Evolutionary conservation across 2,329 filamentous ascomycete genomes (phyloP).

Genomic region (Paracoccidioides lutzii): DNA sequence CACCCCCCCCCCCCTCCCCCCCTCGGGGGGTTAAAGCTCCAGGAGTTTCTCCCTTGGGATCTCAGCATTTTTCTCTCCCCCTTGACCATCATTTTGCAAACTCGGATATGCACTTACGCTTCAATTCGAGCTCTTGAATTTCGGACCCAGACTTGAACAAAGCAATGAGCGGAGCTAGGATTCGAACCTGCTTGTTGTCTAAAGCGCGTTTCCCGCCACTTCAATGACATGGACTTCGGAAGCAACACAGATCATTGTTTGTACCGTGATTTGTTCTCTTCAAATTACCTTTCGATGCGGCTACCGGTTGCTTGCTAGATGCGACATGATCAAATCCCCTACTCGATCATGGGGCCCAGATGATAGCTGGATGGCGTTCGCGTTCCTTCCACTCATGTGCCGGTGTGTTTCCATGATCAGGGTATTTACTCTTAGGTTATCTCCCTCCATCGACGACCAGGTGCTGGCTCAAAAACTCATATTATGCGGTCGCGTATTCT

Average conservation of each 20-base stretch:
- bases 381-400: constrained; percentile 7
- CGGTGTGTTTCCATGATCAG: constrained; percentile 7
- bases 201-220: not conserved
- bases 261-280: constrained; percentile 7
- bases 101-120: not conserved
- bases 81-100: not conserved
- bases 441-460: constrained; percentile 1
- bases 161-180: not conserved
- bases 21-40: not conserved
- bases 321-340: constrained; percentile 5
- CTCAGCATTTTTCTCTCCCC: not conserved
- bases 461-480: constrained; percentile 7
- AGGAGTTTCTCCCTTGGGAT: not conserved
- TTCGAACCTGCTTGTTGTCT: not conserved
- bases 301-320: constrained; percentile 7
- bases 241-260: constrained; percentile 9
- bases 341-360: constrained; percentile 10
- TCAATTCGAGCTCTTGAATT: not conserved
- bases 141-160: not conserved
- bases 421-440: constrained; percentile 6
- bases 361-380: constrained; percentile 12
- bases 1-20: not conserved
- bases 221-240: constrained; percentile 13
- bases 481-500: constrained; percentile 8
- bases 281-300: constrained; percentile 10